A percentile compares a stretch with the other conserved stretches of the same genome.
Conservation (phyloP, 306 rosid species). For the Elaeagnus macrophylla region DNA sequence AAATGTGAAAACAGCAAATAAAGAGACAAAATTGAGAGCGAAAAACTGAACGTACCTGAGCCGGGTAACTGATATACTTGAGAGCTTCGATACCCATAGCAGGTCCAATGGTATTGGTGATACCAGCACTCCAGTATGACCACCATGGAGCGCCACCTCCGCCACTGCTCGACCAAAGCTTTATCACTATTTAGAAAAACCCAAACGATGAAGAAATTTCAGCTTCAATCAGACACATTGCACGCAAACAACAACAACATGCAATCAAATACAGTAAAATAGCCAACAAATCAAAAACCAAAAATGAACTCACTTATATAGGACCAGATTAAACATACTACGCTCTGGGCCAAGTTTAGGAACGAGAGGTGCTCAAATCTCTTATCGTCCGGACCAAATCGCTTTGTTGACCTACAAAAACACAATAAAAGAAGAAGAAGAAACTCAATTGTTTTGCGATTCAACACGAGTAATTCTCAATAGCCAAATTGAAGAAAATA, state of each 20-base stretch:
- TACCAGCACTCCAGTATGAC: constrained; percentile 97
- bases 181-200: constrained; percentile 52
- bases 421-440: not conserved
- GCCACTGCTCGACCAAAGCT: constrained; percentile 56
- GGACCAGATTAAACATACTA: constrained; percentile 92
- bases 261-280: no score
- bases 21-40: not conserved
- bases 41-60: constrained; percentile 50
- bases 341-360: constrained; percentile 82
- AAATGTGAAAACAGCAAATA: not conserved
- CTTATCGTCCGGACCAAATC: constrained; percentile 66
- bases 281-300: not conserved
- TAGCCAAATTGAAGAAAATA: not conserved
- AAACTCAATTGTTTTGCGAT: not conserved
- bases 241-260: not conserved
- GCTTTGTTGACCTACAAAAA: constrained; percentile 70
- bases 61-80: constrained; percentile 94
- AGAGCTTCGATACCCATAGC: constrained; percentile 99
- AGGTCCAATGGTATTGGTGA: constrained; percentile 96
- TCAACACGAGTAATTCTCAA: not conserved
- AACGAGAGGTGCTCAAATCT: constrained; percentile 88
- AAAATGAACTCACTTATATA: constrained; percentile 54
- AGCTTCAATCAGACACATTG: constrained; percentile 3
- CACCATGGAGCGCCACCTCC: constrained; percentile 82
- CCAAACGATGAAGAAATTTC: constrained; percentile 1